A percentile compares a stretch with the other conserved stretches of the same genome.
These are phyloP conservation scores for Alternaria triticimaculans DNA, from an alignment of 2,329 filamentous ascomycete species.

Conservation along the genomic window DNA sequence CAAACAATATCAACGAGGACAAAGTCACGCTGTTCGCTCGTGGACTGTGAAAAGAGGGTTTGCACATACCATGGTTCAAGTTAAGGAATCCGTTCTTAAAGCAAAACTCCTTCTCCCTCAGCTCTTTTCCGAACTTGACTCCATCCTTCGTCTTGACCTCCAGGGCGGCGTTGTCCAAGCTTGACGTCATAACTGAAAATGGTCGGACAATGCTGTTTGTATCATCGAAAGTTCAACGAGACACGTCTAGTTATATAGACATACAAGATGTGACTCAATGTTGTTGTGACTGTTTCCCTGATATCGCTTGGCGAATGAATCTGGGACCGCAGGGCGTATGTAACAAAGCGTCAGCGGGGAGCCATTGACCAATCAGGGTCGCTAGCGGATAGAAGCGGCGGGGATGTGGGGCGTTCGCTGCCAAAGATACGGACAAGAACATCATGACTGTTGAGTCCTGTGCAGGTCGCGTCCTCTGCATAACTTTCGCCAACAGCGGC, in stretches of 20 bases:
- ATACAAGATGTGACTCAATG: slow-evolving; percentile 3
- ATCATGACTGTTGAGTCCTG: background rate
- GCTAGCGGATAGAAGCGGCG: background rate
- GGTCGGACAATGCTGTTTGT: background rate
- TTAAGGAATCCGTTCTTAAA: slow-evolving; percentile 72
- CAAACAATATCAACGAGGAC: too few relatives aligned
- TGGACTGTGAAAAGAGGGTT: background rate
- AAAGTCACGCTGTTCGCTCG: background rate
- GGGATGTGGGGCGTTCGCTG: background rate
- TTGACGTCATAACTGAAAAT: slow-evolving; percentile 22
- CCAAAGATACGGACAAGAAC: background rate
- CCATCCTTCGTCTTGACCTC: slow-evolving; percentile 27
- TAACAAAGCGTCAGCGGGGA: background rate
- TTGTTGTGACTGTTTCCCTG: background rate
- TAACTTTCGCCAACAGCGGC: background rate
- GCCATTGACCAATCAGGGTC: slow-evolving; percentile 9
- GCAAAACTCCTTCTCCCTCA: slow-evolving; percentile 69
- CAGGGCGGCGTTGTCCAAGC: slow-evolving; percentile 6
- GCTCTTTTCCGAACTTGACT: slow-evolving; percentile 57
- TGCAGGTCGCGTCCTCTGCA: background rate
- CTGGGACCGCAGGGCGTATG: background rate
- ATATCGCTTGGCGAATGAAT: background rate
- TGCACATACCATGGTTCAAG: slow-evolving; percentile 74
- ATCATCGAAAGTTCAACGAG: background rate
- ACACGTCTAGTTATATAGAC: background rate